phyloP scores from a whole-genome alignment of 257 asterid genomes.

The Penstemon barbatus region DNA sequence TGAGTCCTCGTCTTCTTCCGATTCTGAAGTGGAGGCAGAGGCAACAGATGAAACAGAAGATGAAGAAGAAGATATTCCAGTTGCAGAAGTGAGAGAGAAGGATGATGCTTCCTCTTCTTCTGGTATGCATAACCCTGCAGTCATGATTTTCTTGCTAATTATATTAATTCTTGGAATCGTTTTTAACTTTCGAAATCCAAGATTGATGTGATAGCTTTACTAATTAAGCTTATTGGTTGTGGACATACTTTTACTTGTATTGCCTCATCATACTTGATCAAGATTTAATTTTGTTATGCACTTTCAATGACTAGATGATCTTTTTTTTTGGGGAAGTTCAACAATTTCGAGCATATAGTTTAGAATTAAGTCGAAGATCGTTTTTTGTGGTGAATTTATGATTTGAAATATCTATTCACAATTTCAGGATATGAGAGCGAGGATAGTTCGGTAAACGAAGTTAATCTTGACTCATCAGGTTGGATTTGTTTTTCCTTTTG shows the following conservation, averaged over 20 bases:
- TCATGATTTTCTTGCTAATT: background rate
- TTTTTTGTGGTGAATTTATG: slow-evolving; percentile 1
- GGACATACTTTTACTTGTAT: background rate
- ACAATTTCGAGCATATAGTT: background rate
- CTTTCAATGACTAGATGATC: background rate
- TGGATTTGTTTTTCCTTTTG: slow-evolving; percentile 19
- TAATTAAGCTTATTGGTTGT: background rate
- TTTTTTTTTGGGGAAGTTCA: background rate
- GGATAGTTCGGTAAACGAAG: slow-evolving; percentile 78
- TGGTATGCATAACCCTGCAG: slow-evolving; percentile 34
- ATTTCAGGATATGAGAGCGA: slow-evolving; percentile 88
- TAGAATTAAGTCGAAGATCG: slow-evolving; percentile 7
- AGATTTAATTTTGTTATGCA: background rate
- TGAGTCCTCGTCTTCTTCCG: slow-evolving; percentile 71
- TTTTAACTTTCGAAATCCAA: background rate
- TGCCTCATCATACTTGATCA: background rate
- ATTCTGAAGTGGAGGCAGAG: slow-evolving; percentile 62
- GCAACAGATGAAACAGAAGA: slow-evolving; percentile 51
- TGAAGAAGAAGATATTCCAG: slow-evolving; percentile 41
- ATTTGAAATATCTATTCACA: slow-evolving; percentile 20
- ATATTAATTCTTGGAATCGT: background rate
- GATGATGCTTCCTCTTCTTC: slow-evolving; percentile 48
- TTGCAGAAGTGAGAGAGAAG: slow-evolving; percentile 38
- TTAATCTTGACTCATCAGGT: slow-evolving; percentile 89
- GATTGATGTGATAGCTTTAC: background rate